phyloP scores from a whole-genome alignment of 164 flowering plant species.

The Tetracentron sinense region DNA sequence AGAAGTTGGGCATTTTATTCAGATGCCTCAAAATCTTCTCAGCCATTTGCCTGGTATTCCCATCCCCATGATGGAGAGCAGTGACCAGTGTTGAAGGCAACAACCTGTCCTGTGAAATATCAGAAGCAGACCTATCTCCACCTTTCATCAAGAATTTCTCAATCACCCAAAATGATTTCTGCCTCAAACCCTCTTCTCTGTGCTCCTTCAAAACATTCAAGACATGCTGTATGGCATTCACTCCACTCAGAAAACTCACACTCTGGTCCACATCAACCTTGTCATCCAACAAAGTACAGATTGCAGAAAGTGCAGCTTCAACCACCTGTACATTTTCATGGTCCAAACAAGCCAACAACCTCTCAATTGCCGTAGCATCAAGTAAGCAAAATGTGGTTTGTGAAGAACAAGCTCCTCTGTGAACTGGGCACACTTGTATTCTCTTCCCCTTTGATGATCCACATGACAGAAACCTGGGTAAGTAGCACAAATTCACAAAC shows the following conservation, averaged over 20 bases:
- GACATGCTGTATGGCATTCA: slow-evolving; percentile 40
- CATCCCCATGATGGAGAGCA: slow-evolving; percentile 62
- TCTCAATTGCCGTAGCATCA: slow-evolving; percentile 63
- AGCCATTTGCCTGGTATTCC: slow-evolving; percentile 56
- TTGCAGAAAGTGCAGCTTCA: slow-evolving; percentile 67
- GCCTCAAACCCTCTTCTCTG: slow-evolving; percentile 46
- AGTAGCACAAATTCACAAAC: slow-evolving; percentile 22
- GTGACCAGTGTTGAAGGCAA: slow-evolving; percentile 51
- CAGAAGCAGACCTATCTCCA: slow-evolving; percentile 38
- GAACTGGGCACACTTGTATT: slow-evolving; percentile 53
- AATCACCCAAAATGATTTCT: slow-evolving; percentile 65
- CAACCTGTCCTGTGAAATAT: slow-evolving; percentile 57
- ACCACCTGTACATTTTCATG: slow-evolving; percentile 63
- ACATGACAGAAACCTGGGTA: slow-evolving; percentile 30
- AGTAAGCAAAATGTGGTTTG: slow-evolving; percentile 65
- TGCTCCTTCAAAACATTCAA: slow-evolving; percentile 55
- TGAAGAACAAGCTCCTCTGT: slow-evolving; percentile 69
- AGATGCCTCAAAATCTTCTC: slow-evolving; percentile 58
- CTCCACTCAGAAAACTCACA: slow-evolving; percentile 41
- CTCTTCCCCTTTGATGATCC: slow-evolving; percentile 28
- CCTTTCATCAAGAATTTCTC: slow-evolving; percentile 63
- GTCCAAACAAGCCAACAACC: slow-evolving; percentile 48
- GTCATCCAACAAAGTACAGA: slow-evolving; percentile 65
- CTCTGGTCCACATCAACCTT: slow-evolving; percentile 61
- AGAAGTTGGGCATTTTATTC: slow-evolving; percentile 50